A percentile compares a stretch with the other conserved stretches of the same genome.
Conservation (phyloP, 257 asterid species). For the Agastache rugosa region DNA sequence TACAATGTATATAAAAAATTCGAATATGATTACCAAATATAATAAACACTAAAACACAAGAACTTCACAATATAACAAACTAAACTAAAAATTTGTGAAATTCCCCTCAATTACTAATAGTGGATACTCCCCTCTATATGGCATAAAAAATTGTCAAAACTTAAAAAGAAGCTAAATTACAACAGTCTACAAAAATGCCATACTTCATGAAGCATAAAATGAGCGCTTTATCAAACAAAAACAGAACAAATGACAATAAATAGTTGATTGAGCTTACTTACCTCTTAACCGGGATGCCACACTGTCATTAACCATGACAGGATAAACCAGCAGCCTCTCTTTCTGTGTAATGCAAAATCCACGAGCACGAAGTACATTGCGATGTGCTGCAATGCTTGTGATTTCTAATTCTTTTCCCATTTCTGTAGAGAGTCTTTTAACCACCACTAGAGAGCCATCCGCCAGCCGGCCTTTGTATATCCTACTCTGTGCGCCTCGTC, state of each 20-base stretch:
- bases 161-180: not conserved
- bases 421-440: not conserved
- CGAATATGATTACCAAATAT: not conserved
- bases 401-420: conserved; percentile 13
- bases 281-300: conserved; percentile 32
- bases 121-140: not conserved
- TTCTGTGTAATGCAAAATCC: conserved; percentile 31
- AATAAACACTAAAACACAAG: not conserved
- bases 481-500: not conserved
- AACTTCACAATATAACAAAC: not conserved
- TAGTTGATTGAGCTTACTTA: not conserved
- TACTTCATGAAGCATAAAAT: not conserved
- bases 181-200: not conserved
- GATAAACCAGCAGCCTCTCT: conserved; percentile 27
- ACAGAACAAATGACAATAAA: not conserved
- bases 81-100: not conserved
- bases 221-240: not conserved
- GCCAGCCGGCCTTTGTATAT: conserved; percentile 16
- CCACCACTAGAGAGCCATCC: conserved; percentile 25
- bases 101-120: not conserved
- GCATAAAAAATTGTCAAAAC: not conserved
- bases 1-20: not conserved
- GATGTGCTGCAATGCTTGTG: not conserved
- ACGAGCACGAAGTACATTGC: conserved; percentile 1
- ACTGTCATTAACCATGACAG: conserved; percentile 30